Conservation (phyloP, 768 basidiomycete genomes). For the Antrodiella citrinella region DNA sequence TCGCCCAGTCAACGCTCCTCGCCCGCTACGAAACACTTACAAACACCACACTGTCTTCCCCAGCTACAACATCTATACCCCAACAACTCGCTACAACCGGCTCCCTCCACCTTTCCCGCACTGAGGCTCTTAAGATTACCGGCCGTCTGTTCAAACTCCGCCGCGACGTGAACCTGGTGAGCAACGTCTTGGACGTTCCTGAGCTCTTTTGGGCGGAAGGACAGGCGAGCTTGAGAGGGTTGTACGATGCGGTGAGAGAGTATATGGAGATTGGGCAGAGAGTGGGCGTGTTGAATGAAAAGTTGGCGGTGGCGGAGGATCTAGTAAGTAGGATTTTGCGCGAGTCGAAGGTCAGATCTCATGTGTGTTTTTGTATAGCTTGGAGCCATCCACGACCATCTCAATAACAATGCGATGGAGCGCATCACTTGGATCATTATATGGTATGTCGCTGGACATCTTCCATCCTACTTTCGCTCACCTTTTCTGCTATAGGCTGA, state of each 20-base stretch:
- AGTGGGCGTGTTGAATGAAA: slow-evolving; percentile 83
- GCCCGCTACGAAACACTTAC: slow-evolving; percentile 81
- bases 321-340: slow-evolving; percentile 46
- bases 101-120: slow-evolving; percentile 62
- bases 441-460: slow-evolving; percentile 37
- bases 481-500: slow-evolving; percentile 52
- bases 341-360: background rate
- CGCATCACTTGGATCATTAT: slow-evolving; percentile 81
- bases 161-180: slow-evolving; percentile 84
- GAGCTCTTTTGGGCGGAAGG: slow-evolving; percentile 89
- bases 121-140: slow-evolving; percentile 81
- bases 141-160: slow-evolving; percentile 69
- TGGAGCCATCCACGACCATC: slow-evolving; percentile 87
- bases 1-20: slow-evolving; percentile 90
- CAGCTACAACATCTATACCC: slow-evolving; percentile 73
- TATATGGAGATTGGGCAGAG: slow-evolving; percentile 89
- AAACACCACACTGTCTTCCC: slow-evolving; percentile 69
- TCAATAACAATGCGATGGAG: slow-evolving; percentile 86
- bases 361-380: slow-evolving; percentile 37
- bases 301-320: slow-evolving; percentile 79
- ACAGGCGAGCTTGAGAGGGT: slow-evolving; percentile 66
- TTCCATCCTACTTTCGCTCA: slow-evolving; percentile 12
- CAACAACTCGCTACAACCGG: slow-evolving; percentile 75
- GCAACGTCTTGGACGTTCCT: slow-evolving; percentile 89
- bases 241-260: slow-evolving; percentile 90